These are phyloP conservation scores for Yamadazyma endophytica DNA, from an alignment of 805 yeast species.

Conservation along the genomic window DNA sequence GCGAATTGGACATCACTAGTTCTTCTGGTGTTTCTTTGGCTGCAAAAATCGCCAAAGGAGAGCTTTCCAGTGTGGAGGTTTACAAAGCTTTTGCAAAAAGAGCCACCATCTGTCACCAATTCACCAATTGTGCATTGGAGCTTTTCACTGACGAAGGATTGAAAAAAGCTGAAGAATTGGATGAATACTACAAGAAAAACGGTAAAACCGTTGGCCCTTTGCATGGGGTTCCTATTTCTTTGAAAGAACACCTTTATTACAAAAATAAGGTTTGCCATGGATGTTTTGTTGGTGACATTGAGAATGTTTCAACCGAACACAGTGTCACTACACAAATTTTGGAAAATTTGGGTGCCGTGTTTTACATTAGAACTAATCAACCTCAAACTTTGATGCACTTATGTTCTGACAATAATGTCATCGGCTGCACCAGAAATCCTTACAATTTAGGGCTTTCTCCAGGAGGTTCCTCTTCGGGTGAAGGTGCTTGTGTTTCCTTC, in stretches of 20 bases:
- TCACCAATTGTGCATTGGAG: slow-evolving; percentile 40
- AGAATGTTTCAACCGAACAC: slow-evolving; percentile 24
- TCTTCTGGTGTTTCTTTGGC: slow-evolving; percentile 25
- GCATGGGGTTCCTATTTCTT: slow-evolving; percentile 63
- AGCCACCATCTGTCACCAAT: slow-evolving; percentile 41
- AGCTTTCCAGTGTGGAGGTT: slow-evolving; percentile 32
- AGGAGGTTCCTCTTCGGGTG: slow-evolving; percentile 45
- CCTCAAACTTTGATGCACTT: slow-evolving; percentile 44
- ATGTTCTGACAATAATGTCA: slow-evolving; percentile 36
- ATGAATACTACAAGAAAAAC: slow-evolving; percentile 40
- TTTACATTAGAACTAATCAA: slow-evolving; percentile 38
- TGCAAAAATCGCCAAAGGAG: slow-evolving; percentile 27
- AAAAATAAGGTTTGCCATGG: slow-evolving; percentile 35
- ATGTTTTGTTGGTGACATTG: slow-evolving; percentile 32
- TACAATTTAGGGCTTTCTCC: slow-evolving; percentile 33
- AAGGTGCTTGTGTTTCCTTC: slow-evolving; percentile 38
- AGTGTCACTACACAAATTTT: slow-evolving; percentile 28
- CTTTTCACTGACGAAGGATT: slow-evolving; percentile 57
- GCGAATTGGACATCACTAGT: slow-evolving; percentile 37
- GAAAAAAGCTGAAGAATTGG: slow-evolving; percentile 50
- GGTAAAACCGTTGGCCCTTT: slow-evolving; percentile 57
- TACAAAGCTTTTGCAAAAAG: slow-evolving; percentile 40
- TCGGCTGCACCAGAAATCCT: slow-evolving; percentile 33
- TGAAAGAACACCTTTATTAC: slow-evolving; percentile 46
- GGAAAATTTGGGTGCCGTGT: slow-evolving; percentile 39